Evolutionary conservation across 768 basidiomycete genomes (phyloP).

Genomic region (Amanita rubescens): DNA sequence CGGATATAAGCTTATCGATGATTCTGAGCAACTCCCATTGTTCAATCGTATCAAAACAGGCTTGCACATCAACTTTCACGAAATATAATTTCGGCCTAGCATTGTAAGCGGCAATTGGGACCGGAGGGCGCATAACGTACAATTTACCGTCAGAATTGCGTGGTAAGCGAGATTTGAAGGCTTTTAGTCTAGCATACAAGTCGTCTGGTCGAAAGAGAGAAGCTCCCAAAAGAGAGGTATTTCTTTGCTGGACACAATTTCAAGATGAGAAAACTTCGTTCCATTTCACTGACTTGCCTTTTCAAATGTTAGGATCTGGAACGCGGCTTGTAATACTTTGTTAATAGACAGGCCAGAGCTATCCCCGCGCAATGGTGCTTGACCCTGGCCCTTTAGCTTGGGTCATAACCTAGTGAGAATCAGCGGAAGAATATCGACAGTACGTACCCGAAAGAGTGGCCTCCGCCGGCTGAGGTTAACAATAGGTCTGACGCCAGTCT

Average conservation of each 20-base stretch:
- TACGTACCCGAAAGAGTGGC: conserved; percentile 21
- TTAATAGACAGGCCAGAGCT: conserved; percentile 65
- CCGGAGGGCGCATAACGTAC: conserved; percentile 27
- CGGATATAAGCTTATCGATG: conserved; percentile 61
- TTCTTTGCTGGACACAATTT: conserved; percentile 40
- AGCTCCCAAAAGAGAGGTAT: conserved; percentile 62
- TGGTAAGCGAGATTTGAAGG: conserved; percentile 51
- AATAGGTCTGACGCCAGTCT: conserved; percentile 90
- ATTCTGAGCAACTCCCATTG: conserved; percentile 81
- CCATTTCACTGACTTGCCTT: conserved; percentile 42
- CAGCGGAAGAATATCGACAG: background rate
- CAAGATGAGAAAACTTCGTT: background rate
- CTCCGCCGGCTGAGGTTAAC: conserved; percentile 71
- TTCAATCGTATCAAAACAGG: conserved; percentile 95
- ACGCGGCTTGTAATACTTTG: conserved; percentile 74
- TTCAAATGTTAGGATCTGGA: conserved; percentile 83
- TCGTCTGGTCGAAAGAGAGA: conserved; percentile 82
- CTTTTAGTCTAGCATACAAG: conserved; percentile 66
- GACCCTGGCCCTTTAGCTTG: conserved; percentile 2
- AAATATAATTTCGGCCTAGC: conserved; percentile 84
- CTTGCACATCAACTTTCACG: conserved; percentile 92
- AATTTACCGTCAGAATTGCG: conserved; percentile 35
- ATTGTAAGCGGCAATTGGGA: background rate
- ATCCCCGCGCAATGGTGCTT: background rate
- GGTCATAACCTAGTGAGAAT: background rate